Evolutionary conservation across 257 asterid species (phyloP).

Genomic region (Solanum lycopersicoides): DNA sequence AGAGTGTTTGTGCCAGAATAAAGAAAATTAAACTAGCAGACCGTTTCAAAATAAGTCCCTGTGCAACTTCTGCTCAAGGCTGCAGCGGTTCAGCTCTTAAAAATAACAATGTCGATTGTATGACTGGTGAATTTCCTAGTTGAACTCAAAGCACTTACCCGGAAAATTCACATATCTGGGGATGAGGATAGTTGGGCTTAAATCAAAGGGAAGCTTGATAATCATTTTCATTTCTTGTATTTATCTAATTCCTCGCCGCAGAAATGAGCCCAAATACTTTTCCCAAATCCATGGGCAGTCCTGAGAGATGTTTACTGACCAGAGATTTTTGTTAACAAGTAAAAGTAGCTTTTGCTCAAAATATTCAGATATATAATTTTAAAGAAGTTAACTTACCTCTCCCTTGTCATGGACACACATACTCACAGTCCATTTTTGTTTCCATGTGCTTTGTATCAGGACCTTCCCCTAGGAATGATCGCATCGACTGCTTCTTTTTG

Average conservation of each 20-base stretch:
- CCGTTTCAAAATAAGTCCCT: not conserved
- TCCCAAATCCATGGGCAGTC: not conserved
- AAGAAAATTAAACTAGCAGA: not conserved
- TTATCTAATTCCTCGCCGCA: not conserved
- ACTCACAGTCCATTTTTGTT: not conserved
- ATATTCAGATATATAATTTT: not conserved
- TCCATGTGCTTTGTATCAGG: not conserved
- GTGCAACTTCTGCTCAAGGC: not conserved
- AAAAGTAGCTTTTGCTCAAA: not conserved
- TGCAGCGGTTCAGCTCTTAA: not conserved
- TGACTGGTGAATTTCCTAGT: not conserved
- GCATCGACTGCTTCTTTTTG: not conserved
- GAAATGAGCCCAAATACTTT: not conserved
- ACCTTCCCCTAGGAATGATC: not conserved
- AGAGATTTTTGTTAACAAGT: not conserved
- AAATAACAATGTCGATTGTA: not conserved
- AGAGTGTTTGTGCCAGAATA: not conserved
- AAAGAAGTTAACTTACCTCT: not conserved
- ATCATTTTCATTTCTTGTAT: not conserved
- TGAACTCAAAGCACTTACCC: not conserved
- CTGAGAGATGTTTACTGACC: not conserved
- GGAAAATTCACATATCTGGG: not conserved
- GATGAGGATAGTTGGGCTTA: not conserved
- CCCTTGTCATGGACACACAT: not conserved
- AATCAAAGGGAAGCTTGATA: not conserved